Evolutionary conservation across 148 eudicot genomes (phyloP).

Genomic region (Nepenthes gracilis): DNA sequence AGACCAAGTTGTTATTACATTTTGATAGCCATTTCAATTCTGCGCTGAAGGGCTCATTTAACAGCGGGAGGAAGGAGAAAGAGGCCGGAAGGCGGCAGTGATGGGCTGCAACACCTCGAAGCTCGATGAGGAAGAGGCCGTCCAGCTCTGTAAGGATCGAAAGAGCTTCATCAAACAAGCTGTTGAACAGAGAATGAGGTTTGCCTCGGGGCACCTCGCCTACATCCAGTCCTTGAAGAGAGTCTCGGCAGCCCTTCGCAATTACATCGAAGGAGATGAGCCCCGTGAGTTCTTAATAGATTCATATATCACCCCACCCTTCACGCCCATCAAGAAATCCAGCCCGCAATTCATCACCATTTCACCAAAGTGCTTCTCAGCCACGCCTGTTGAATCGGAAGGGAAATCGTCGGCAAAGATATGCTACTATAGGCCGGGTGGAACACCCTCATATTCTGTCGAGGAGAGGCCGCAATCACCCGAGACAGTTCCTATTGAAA

Average conservation of each 20-base stretch:
- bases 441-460: constrained; percentile 56
- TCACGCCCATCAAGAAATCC: constrained; percentile 45
- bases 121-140: constrained; percentile 90
- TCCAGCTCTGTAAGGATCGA: constrained; percentile 82
- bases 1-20: constrained; percentile 10
- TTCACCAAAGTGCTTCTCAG: constrained; percentile 66
- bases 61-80: constrained; percentile 4
- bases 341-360: constrained; percentile 52
- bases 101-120: constrained; percentile 98
- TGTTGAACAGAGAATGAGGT: constrained; percentile 59
- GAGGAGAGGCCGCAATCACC: constrained; percentile 76
- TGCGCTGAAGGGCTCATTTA: constrained; percentile 20
- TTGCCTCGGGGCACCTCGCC: constrained; percentile 78
- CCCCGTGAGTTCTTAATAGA: constrained; percentile 68
- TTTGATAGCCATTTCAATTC: constrained; percentile 18
- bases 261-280: constrained; percentile 78
- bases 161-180: constrained; percentile 88
- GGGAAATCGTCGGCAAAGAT: constrained; percentile 43
- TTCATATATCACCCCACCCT: constrained; percentile 47
- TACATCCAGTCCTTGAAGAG: constrained; percentile 70
- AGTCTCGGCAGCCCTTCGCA: constrained; percentile 78
- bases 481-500: constrained; percentile 53
- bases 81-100: constrained; percentile 13
- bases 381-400: constrained; percentile 33
- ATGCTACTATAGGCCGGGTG: constrained; percentile 59